These are phyloP conservation scores for Chlamydomonas reinhardtii DNA, from an alignment of 163 green algal genomes.

Conservation along the genomic window DNA sequence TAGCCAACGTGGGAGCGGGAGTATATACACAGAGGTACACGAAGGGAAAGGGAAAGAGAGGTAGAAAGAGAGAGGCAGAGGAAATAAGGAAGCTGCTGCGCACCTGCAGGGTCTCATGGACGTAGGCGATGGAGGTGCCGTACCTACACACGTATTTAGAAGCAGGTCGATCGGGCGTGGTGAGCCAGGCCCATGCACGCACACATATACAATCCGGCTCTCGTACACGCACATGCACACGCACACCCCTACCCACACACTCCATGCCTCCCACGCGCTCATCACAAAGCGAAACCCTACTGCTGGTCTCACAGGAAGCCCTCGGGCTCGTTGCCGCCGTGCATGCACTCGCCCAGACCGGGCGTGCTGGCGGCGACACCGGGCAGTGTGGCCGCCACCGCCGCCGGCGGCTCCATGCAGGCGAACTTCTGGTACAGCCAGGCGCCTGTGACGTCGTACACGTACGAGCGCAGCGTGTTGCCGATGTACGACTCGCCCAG, in stretches of 20 bases:
- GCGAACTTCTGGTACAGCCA: constrained; percentile 39
- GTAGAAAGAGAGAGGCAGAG: too few species aligned
- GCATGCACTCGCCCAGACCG: constrained; percentile 14
- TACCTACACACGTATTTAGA: background rate
- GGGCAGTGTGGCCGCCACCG: background rate
- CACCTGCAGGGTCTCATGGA: constrained; percentile 17
- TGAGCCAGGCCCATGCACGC: too few species aligned
- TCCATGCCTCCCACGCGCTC: too few species aligned
- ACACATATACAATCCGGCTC: too few species aligned
- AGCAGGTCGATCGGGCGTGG: too few species aligned
- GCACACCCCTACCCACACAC: too few species aligned
- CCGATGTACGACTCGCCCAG: background rate
- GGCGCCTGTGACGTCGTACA: constrained; percentile 14
- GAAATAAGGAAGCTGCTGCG: too few species aligned
- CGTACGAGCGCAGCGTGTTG: constrained; percentile 23
- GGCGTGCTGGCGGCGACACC: background rate
- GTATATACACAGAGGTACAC: too few species aligned
- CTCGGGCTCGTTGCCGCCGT: constrained; percentile 12
- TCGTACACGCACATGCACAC: too few species aligned
- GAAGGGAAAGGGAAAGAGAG: too few species aligned
- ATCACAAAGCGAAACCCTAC: too few species aligned
- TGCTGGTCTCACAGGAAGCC: constrained; percentile 40
- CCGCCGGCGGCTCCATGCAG: background rate
- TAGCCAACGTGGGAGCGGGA: too few species aligned
- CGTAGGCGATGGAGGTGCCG: constrained; percentile 17